Base-by-base conservation (phyloP, 805 yeast genomes). In the Ogataea populi-albae region DNA sequence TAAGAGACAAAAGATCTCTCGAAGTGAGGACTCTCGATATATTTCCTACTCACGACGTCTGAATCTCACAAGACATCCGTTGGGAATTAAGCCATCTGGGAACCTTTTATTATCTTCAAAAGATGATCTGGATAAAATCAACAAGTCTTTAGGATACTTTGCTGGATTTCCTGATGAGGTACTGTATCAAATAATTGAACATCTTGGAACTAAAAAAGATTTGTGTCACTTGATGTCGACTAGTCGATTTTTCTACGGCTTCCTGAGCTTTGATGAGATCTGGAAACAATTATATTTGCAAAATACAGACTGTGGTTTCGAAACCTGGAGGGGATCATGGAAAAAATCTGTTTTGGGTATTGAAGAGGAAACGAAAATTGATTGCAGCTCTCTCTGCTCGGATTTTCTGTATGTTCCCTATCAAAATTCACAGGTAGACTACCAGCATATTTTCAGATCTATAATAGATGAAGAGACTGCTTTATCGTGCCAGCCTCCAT, bases 381-480 rank as follows among this genome's bases (percentile, higher is more conserved):
- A 70, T 39, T 59, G 79, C 17, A 62, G 71, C 41, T 49, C 77
- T 21, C 49, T 87, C 3, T 86, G 81, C 54, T 83, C 94, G 0
- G 96, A 88, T 53, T 47, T 75, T n/a, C 58, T 89, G 10, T 88
- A 80, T 56, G 68, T 93, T 33, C 96, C 96, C 3, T 87, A 74
- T 50, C 93, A 86, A 52, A 81, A 93, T 45, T 70, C 94, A 1
- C 83, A 81, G 44, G 67, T 86, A 14, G 71, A 83, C 51, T 85
- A 84, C 55, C 46, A 55, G 4, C 52, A 59, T 17, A 50, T 76
- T 4, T 75, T 83, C 46, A 54, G 61, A 18, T 67, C 67, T 24
- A 53, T 81, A 4, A 68, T 80, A 4, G 59, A 54, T 1, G 77
- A 73, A 37, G 81, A 76, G 50, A 52, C 44, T 25, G 36, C 45